Conservation (phyloP, 2,329 filamentous ascomycete genomes). For the Colletotrichum lentis region DNA sequence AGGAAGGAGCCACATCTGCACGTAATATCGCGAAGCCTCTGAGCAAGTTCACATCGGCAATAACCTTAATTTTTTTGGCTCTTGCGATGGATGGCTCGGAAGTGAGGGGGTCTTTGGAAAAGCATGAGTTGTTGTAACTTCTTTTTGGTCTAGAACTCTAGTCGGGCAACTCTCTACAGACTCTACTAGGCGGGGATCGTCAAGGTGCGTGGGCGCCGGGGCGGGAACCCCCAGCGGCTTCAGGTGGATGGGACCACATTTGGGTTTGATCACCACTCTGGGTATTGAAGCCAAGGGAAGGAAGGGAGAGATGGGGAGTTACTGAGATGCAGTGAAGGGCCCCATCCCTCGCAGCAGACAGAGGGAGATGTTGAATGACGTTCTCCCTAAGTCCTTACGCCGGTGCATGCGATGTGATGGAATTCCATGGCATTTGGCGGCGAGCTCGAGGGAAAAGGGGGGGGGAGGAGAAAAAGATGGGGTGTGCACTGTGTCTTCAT, state of each 20-base stretch:
- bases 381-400: background rate
- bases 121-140: constrained; percentile 2
- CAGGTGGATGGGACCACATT: constrained; percentile 16
- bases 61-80: background rate
- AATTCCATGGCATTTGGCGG: constrained; percentile 13
- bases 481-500: background rate
- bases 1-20: constrained; percentile 23
- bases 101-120: background rate
- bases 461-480: background rate
- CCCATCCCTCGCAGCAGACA: constrained; percentile 6
- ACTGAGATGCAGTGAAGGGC: background rate
- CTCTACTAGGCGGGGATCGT: background rate
- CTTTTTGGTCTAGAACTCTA: background rate
- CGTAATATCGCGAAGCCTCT: constrained; percentile 17
- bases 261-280: constrained; percentile 24
- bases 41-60: too few relatives aligned
- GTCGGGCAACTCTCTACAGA: constrained; percentile 6
- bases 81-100: constrained; percentile 15
- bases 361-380: background rate
- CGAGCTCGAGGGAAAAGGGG: background rate
- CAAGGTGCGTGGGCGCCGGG: background rate
- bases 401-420: background rate
- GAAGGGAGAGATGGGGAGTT: background rate
- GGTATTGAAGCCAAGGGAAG: background rate
- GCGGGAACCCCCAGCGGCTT: constrained; percentile 18